Evolutionary conservation across 345 rosid genomes (phyloP).

Genomic region (Jatropha curcas): DNA sequence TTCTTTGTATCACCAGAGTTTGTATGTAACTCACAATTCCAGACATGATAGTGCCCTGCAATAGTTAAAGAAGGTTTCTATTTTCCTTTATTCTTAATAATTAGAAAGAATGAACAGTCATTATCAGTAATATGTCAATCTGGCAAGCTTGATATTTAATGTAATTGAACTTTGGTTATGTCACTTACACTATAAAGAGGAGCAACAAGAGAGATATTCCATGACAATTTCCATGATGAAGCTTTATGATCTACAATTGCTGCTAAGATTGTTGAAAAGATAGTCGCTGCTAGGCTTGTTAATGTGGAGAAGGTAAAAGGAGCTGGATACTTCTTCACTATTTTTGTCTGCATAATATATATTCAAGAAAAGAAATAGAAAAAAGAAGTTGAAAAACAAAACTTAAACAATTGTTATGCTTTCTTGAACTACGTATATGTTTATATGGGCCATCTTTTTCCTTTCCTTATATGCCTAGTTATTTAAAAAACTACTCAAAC

Average conservation of each 20-base stretch:
- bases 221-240: constrained; percentile 12
- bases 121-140: too few species aligned
- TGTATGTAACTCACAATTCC: not conserved
- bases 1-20: not conserved
- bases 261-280: constrained; percentile 2
- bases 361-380: not conserved
- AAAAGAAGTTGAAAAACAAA: not conserved
- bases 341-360: not conserved
- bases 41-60: not conserved
- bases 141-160: too few species aligned
- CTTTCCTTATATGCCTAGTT: too few species aligned
- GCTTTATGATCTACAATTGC: constrained; percentile 14
- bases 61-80: too few species aligned
- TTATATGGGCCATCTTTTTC: too few species aligned
- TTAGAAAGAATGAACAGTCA: too few species aligned
- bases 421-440: too few species aligned
- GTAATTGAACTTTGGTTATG: not conserved
- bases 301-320: constrained; percentile 15
- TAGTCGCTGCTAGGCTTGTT: constrained; percentile 8
- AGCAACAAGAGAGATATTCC: constrained; percentile 19
- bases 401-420: too few species aligned
- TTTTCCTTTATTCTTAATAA: too few species aligned
- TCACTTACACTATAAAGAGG: constrained; percentile 7
- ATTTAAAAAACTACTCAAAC: too few species aligned
- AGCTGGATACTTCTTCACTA: constrained; percentile 14